phyloP scores from a whole-genome alignment of 2,329 filamentous ascomycete genomes.

The Pseudogymnoascus sp. region DNA sequence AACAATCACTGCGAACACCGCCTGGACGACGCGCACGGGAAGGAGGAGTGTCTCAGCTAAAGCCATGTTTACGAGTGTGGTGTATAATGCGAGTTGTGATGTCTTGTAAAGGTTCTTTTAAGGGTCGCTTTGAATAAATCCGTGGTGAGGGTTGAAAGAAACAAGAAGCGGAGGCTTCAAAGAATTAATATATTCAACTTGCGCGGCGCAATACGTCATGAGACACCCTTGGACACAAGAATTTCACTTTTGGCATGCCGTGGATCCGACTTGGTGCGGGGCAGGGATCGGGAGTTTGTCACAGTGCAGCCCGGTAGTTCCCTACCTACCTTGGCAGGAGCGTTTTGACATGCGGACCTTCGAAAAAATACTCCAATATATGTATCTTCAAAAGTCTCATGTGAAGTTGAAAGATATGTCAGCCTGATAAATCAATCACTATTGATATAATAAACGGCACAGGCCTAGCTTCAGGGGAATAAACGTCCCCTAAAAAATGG shows the following conservation, averaged over 20 bases:
- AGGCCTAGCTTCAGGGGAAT: not conserved
- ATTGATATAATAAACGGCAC: not conserved
- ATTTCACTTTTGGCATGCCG: slow-evolving; percentile 1
- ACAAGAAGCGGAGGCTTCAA: not conserved
- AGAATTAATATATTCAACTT: not conserved
- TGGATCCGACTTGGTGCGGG: not conserved
- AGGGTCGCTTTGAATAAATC: not conserved
- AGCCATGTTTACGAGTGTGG: slow-evolving; percentile 36
- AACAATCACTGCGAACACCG: slow-evolving; percentile 63
- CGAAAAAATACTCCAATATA: not conserved
- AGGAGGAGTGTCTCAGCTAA: slow-evolving; percentile 43
- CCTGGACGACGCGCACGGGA: slow-evolving; percentile 60
- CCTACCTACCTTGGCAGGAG: not conserved
- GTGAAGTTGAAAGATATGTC: not conserved
- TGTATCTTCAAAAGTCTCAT: not conserved
- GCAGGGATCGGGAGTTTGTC: not conserved
- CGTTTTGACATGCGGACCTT: not conserved
- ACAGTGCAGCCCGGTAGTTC: not conserved
- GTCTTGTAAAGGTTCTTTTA: not conserved
- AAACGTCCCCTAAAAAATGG: not conserved
- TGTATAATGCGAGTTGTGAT: not conserved
- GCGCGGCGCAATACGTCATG: slow-evolving; percentile 3
- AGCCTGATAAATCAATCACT: not conserved
- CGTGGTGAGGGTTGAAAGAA: not conserved
- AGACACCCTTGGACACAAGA: not conserved